These are phyloP conservation scores for Microglena sp. DNA, from an alignment of 139 green algal genomes.

Conservation along the genomic window DNA sequence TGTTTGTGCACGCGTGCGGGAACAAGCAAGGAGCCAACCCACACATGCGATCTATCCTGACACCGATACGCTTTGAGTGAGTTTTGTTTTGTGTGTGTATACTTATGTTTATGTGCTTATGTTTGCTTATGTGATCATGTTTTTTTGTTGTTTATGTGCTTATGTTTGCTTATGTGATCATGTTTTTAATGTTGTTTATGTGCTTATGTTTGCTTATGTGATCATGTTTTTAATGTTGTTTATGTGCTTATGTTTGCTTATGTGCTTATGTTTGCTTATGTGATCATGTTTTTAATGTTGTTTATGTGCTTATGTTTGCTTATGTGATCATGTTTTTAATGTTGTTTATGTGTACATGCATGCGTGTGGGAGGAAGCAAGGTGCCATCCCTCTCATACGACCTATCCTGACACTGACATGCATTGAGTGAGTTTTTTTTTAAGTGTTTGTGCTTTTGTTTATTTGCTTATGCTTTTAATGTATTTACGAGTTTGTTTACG, in stretches of 20 bases:
- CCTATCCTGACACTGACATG: constrained; percentile 4
- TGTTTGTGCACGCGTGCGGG: not conserved
- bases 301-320: too few relatives aligned
- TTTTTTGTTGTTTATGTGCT: not conserved
- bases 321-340: too few relatives aligned
- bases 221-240: too few relatives aligned
- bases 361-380: not conserved
- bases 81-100: constrained; percentile 5
- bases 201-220: not conserved
- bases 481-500: not conserved
- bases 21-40: not conserved
- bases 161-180: not conserved
- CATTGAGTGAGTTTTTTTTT: not conserved
- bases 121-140: not conserved
- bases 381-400: not conserved
- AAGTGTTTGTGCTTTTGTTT: constrained; percentile 1
- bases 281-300: too few relatives aligned
- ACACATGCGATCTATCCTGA: not conserved
- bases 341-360: not conserved
- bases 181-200: not conserved
- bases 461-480: not conserved
- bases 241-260: too few relatives aligned
- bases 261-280: too few relatives aligned
- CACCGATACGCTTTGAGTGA: constrained; percentile 1
- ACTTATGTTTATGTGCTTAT: not conserved